Evolutionary conservation across 805 yeast genomes (phyloP).

Genomic region (Kluyveromyces lactis): DNA sequence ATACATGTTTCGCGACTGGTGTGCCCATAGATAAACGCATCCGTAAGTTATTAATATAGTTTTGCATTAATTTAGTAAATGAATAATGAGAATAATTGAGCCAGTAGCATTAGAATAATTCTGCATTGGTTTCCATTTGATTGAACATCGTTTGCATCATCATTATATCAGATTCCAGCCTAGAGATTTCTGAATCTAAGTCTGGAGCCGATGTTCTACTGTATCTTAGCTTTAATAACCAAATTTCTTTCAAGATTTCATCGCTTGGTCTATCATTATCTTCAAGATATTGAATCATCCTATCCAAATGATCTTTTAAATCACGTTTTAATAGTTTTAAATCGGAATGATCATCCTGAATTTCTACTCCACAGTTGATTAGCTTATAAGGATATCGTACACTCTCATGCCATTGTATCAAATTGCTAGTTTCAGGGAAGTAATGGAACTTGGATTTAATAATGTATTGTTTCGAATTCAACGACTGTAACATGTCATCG

Average conservation of each 20-base stretch:
- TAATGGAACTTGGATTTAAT: constrained; percentile 1
- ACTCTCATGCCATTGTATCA: not conserved
- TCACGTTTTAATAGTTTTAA: constrained; percentile 6
- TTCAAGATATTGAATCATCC: constrained; percentile 15
- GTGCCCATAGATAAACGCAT: constrained; percentile 34
- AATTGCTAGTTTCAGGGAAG: not conserved
- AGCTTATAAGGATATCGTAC: constrained; percentile 1
- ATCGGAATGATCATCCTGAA: constrained; percentile 5
- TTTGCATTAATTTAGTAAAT: too few relatives aligned
- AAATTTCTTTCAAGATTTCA: constrained; percentile 13
- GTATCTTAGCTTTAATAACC: constrained; percentile 14
- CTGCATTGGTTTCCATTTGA: constrained; percentile 20
- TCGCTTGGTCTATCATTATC: constrained; percentile 7
- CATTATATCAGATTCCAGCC: constrained; percentile 19
- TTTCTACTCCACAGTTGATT: not conserved
- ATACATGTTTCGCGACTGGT: constrained; percentile 77
- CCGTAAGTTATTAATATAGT: constrained; percentile 3
- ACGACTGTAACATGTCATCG: not conserved
- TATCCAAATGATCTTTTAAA: constrained; percentile 10
- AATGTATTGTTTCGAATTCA: not conserved
- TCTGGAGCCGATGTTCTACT: constrained; percentile 14
- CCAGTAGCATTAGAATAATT: not conserved
- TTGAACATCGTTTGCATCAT: constrained; percentile 17
- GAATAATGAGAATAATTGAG: too few relatives aligned
- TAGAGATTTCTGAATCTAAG: constrained; percentile 15